A percentile compares a stretch with the other conserved stretches of the same genome.
Conservation (phyloP, 2,329 filamentous ascomycete species). For the Lasiodiplodia sp. region DNA sequence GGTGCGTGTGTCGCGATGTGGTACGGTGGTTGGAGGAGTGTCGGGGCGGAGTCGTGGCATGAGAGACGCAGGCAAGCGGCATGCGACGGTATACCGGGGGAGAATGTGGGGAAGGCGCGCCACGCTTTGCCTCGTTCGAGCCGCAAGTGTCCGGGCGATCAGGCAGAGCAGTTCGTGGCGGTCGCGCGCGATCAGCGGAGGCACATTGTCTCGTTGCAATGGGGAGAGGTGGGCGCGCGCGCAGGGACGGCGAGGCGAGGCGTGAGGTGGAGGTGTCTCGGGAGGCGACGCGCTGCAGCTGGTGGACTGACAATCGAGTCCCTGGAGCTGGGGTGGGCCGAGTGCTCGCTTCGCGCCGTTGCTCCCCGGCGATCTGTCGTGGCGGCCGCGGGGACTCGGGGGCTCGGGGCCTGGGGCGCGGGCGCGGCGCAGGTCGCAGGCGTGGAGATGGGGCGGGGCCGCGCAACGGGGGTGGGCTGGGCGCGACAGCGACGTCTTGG, state of each 20-base stretch:
- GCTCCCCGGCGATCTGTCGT: slow-evolving; percentile 25
- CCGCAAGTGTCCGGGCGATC: slow-evolving; percentile 27
- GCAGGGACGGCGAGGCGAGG: slow-evolving; percentile 15
- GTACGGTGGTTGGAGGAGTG: slow-evolving; percentile 32
- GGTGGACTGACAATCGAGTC: slow-evolving; percentile 29
- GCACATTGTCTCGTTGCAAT: slow-evolving; percentile 47
- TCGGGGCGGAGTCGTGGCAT: slow-evolving; percentile 27
- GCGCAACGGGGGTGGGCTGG: slow-evolving; percentile 3
- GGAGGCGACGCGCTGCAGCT: slow-evolving; percentile 27
- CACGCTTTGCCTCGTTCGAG: slow-evolving; percentile 28
- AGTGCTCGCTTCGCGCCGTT: slow-evolving; percentile 27
- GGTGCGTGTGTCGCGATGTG: slow-evolving; percentile 20
- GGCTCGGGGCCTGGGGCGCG: background rate
- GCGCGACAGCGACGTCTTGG: background rate
- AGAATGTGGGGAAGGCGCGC: slow-evolving; percentile 28
- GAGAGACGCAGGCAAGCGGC: slow-evolving; percentile 29
- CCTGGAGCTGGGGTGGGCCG: slow-evolving; percentile 27
- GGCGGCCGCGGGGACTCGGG: slow-evolving; percentile 24
- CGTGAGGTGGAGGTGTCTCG: slow-evolving; percentile 25
- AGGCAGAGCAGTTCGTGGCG: slow-evolving; percentile 18
- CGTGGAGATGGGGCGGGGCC: background rate
- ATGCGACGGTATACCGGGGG: slow-evolving; percentile 26
- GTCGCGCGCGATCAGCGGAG: slow-evolving; percentile 34
- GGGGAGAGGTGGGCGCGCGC: slow-evolving; percentile 36
- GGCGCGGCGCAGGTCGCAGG: slow-evolving; percentile 9